Evolutionary conservation across 352 stramenopile species (phyloP).

Genomic region (Globisporangium radiosum): DNA sequence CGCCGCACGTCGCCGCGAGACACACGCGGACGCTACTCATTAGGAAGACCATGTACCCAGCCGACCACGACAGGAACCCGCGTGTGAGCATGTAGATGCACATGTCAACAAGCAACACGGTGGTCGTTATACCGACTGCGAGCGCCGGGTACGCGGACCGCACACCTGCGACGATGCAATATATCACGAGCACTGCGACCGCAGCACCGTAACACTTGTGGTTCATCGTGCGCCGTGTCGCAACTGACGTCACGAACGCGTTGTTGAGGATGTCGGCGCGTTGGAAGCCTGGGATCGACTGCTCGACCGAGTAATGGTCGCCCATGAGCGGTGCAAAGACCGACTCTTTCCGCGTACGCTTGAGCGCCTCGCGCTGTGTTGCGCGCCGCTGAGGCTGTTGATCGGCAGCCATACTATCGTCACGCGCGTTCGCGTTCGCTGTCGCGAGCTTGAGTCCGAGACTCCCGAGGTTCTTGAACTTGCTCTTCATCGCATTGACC

Average conservation of each 20-base stretch:
- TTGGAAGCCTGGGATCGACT: constrained; percentile 63
- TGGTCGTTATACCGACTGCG: constrained; percentile 56
- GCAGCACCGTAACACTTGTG: constrained; percentile 43
- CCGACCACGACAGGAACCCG: constrained; percentile 64
- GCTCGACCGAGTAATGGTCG: constrained; percentile 73
- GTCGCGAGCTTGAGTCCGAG: constrained; percentile 66
- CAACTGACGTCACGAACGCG: constrained; percentile 59
- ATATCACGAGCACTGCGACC: constrained; percentile 40
- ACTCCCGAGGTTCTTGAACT: constrained; percentile 79
- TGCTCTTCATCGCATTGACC: constrained; percentile 65
- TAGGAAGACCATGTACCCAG: constrained; percentile 79
- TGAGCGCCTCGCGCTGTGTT: constrained; percentile 3
- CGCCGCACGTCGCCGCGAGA: constrained; percentile 56
- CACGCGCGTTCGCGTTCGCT: constrained; percentile 21
- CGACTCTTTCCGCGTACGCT: constrained; percentile 45
- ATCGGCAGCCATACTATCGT: not conserved
- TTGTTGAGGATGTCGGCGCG: constrained; percentile 74
- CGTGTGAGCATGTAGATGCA: constrained; percentile 73
- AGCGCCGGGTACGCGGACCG: constrained; percentile 57
- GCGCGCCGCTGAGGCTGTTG: constrained; percentile 12
- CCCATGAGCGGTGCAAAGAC: constrained; percentile 72
- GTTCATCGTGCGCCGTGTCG: constrained; percentile 44
- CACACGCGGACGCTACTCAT: constrained; percentile 63
- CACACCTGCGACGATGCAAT: constrained; percentile 46
- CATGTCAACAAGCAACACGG: constrained; percentile 60